These are phyloP conservation scores for Corynespora cassiicola DNA, from an alignment of 2,329 filamentous ascomycete species.

Conservation along the genomic window DNA sequence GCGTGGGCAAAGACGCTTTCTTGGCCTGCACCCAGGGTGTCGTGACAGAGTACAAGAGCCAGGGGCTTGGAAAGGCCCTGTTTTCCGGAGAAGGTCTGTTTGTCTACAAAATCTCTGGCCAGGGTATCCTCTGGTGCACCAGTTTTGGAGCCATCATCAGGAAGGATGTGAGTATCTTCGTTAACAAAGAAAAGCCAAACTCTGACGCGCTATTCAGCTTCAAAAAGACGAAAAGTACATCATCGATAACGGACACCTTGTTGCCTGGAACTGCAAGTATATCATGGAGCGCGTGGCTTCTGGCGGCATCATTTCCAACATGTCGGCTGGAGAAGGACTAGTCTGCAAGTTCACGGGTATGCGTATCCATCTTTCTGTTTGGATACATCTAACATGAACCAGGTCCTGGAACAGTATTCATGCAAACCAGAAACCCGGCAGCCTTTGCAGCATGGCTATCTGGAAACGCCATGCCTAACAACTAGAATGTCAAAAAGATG, in stretches of 20 bases:
- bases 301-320: slow-evolving; percentile 88
- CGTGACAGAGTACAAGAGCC: slow-evolving; percentile 83
- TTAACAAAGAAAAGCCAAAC: not conserved
- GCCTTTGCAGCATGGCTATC: slow-evolving; percentile 65
- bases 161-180: slow-evolving; percentile 75
- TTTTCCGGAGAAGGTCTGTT: slow-evolving; percentile 94
- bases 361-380: slow-evolving; percentile 6
- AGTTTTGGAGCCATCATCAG: slow-evolving; percentile 94
- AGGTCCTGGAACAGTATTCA: slow-evolving; percentile 84
- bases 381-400: not conserved
- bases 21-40: slow-evolving; percentile 87
- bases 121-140: slow-evolving; percentile 84
- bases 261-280: slow-evolving; percentile 97
- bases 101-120: slow-evolving; percentile 83
- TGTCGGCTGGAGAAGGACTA: slow-evolving; percentile 83
- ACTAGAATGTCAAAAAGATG: slow-evolving; percentile 5
- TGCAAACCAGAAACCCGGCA: slow-evolving; percentile 88
- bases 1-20: slow-evolving; percentile 84
- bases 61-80: slow-evolving; percentile 86
- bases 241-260: slow-evolving; percentile 89
- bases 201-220: slow-evolving; percentile 44
- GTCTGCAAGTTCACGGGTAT: slow-evolving; percentile 90
- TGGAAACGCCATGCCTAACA: slow-evolving; percentile 25
- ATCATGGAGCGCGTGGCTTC: slow-evolving; percentile 87
- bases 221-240: slow-evolving; percentile 82